These are phyloP conservation scores for Adansonia grandidieri DNA, from an alignment of 441 rosid species.

Conservation along the genomic window DNA sequence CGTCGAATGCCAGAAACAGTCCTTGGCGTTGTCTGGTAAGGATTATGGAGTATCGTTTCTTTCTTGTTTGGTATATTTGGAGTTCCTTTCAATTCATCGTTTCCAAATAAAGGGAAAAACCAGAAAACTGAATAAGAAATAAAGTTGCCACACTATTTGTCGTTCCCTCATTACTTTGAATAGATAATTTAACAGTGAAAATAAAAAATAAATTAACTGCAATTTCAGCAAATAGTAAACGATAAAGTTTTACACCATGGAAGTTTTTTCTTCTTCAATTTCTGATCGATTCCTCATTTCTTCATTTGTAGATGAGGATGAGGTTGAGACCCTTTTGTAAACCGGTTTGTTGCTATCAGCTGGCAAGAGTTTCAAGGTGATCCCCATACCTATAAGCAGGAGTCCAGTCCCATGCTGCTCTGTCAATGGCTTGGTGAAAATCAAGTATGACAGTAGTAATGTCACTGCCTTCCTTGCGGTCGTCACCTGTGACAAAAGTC, in stretches of 20 bases:
- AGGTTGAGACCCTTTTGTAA: slow-evolving; percentile 31
- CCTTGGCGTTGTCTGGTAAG: no score
- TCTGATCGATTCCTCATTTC: slow-evolving; percentile 7
- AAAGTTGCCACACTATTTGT: no score
- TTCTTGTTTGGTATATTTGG: background rate
- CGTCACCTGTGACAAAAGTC: slow-evolving; percentile 54
- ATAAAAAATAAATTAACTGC: background rate
- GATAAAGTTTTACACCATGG: slow-evolving; percentile 34
- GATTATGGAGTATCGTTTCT: no score
- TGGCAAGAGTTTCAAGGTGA: slow-evolving; percentile 68
- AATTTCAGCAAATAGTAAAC: background rate
- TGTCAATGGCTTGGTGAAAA: slow-evolving; percentile 84
- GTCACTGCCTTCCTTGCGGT: slow-evolving; percentile 94
- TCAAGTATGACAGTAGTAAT: slow-evolving; percentile 70
- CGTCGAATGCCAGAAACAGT: background rate
- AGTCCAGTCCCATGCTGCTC: slow-evolving; percentile 82
- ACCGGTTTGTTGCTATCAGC: slow-evolving; percentile 42
- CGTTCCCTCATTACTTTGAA: background rate
- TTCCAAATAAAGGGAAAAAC: no score
- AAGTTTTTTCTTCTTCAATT: slow-evolving; percentile 39
- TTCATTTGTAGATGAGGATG: background rate
- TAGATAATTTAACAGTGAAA: background rate
- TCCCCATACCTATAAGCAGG: slow-evolving; percentile 76
- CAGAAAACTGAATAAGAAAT: no score
- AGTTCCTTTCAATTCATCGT: no score